These are phyloP conservation scores for Asterella californica DNA, from an alignment of 225 moss, liverwort and hornwort species.

Conservation along the genomic window DNA sequence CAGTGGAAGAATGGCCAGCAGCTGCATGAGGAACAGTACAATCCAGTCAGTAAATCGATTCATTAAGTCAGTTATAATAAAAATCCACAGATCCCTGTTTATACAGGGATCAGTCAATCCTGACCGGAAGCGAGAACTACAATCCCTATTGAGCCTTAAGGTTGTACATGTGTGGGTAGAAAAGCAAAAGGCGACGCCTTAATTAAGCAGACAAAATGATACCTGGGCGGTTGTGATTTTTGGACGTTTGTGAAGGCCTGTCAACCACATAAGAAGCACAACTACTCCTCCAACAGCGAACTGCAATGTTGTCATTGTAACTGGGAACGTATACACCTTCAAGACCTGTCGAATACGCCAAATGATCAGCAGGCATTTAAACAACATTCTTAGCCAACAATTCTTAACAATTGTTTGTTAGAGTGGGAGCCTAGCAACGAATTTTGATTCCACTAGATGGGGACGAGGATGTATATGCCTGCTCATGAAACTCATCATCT, in stretches of 20 bases:
- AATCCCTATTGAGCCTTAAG: not conserved
- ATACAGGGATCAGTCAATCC: too few relatives aligned
- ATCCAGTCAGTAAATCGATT: not conserved
- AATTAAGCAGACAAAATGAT: not conserved
- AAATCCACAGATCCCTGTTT: too few relatives aligned
- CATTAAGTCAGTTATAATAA: too few relatives aligned
- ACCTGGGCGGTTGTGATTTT: slow-evolving; percentile 47
- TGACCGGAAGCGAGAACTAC: not conserved
- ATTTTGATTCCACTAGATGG: too few relatives aligned
- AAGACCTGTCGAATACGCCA: slow-evolving; percentile 49
- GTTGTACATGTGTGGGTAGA: not conserved
- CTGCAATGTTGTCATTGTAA: slow-evolving; percentile 79
- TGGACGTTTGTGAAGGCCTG: slow-evolving; percentile 67
- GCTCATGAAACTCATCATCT: not conserved
- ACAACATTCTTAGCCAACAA: too few relatives aligned
- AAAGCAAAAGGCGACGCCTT: not conserved
- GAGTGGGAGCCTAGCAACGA: too few relatives aligned
- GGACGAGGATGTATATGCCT: too few relatives aligned
- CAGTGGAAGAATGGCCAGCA: slow-evolving; percentile 66
- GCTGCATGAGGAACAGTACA: slow-evolving; percentile 35
- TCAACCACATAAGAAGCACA: slow-evolving; percentile 56
- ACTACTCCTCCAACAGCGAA: slow-evolving; percentile 71
- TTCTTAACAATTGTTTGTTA: too few relatives aligned
- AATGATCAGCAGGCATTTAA: not conserved
- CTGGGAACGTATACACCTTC: slow-evolving; percentile 82